Evolutionary conservation across 345 rosid genomes (phyloP).

Genomic region (Eucalyptus viminalis): DNA sequence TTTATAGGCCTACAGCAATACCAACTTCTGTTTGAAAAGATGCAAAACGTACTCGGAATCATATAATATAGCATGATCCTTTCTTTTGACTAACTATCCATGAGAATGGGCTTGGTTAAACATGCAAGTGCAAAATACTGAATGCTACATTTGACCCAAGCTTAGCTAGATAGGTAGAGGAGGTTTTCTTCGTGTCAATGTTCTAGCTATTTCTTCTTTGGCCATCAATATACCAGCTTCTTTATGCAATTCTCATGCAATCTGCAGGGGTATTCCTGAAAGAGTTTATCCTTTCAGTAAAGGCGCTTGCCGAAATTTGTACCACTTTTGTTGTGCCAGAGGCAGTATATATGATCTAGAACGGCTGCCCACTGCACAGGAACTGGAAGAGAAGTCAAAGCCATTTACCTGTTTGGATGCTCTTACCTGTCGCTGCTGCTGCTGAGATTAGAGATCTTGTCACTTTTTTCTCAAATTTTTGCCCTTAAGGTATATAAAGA

Average conservation of each 20-base stretch:
- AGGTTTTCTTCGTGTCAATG: background rate
- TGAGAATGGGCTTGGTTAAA: background rate
- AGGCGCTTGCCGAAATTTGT: constrained; percentile 60
- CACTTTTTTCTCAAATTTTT: background rate
- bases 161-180: background rate
- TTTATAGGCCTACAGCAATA: background rate
- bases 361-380: constrained; percentile 39
- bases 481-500: background rate
- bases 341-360: constrained; percentile 39
- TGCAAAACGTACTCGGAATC: background rate
- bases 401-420: constrained; percentile 73
- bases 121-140: background rate
- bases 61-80: background rate
- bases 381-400: constrained; percentile 59
- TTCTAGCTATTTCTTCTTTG: background rate
- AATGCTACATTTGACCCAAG: background rate
- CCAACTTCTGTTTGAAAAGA: background rate
- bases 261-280: constrained; percentile 63
- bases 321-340: constrained; percentile 44
- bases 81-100: background rate
- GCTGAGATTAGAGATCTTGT: background rate
- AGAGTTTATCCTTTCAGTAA: constrained; percentile 79
- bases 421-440: constrained; percentile 80
- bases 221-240: background rate
- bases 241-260: background rate